These are phyloP conservation scores for Clarireedia hainanense DNA, from an alignment of 2,329 filamentous ascomycete genomes.

Conservation along the genomic window DNA sequence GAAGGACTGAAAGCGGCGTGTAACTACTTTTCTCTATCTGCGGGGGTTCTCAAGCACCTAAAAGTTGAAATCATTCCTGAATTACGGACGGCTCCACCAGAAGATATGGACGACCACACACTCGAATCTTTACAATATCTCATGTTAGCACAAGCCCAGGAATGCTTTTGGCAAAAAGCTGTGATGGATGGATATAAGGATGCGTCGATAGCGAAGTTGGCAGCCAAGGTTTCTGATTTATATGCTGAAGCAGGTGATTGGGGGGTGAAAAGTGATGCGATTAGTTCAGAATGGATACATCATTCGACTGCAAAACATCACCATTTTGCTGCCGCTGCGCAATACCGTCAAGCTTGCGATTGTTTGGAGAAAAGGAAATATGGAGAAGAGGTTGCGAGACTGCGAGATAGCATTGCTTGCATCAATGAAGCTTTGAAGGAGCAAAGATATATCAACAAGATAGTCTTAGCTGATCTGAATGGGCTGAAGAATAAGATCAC, in stretches of 20 bases:
- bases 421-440: slow-evolving; percentile 84
- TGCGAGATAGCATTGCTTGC: slow-evolving; percentile 75
- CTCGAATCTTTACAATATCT: slow-evolving; percentile 77
- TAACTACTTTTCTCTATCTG: slow-evolving; percentile 81
- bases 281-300: slow-evolving; percentile 95
- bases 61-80: slow-evolving; percentile 72
- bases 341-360: slow-evolving; percentile 85
- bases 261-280: slow-evolving; percentile 79
- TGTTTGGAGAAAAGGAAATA: slow-evolving; percentile 91
- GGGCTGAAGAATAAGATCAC: slow-evolving; percentile 73
- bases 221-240: slow-evolving; percentile 83
- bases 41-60: slow-evolving; percentile 75
- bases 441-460: slow-evolving; percentile 70
- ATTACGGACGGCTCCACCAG: slow-evolving; percentile 73
- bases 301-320: slow-evolving; percentile 96
- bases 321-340: slow-evolving; percentile 91
- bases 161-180: slow-evolving; percentile 97
- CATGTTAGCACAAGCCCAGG: slow-evolving; percentile 85
- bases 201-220: slow-evolving; percentile 81
- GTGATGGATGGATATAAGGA: slow-evolving; percentile 93
- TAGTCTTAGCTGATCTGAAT: slow-evolving; percentile 74
- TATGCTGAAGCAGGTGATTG: slow-evolving; percentile 80
- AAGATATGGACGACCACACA: slow-evolving; percentile 90
- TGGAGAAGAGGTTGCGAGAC: slow-evolving; percentile 84
- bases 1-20: slow-evolving; percentile 84